Base-by-base conservation (phyloP, 768 basidiomycete species). In the Kwoniella heveanensis region DNA sequence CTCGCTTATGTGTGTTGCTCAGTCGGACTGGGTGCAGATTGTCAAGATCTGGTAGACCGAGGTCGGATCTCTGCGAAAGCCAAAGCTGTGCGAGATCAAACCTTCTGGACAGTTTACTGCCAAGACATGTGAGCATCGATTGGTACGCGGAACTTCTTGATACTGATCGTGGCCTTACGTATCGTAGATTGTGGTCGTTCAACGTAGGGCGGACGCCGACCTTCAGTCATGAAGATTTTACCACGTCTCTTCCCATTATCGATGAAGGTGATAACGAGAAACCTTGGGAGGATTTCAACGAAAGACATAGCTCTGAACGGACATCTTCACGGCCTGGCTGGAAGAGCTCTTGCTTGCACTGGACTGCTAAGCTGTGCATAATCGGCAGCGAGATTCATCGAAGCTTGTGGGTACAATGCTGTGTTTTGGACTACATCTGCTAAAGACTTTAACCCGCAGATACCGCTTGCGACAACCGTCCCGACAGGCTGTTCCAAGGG, bases 61-160 rank as follows among this genome's bases (percentile, higher is more conserved):
- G 24, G 24, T 22, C 32, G 32, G 2, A 57, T 57, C 6, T 22
- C 55, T 57, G 7, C 39, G 30, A 25, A 46, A 21, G 39, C 29
- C 24, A 37, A 46, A 25, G 22, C 21, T 3, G 21, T 13, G 7
- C n/a, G 55, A 15, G 39, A 57, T 46, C 29, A 57, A 13, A 57
- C 55, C 22, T 57, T 57, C 55, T 57, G 55, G 55, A 57, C 55
- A 21, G 22, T 57, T n/a, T 57, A 57, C 27, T 25, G 19, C 13
- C 37, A 57, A 24, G 55, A 57, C 55, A 29, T 57, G 55, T 57
- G n/a, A n/a, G 55, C 22, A 6, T 32, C 13, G 25, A 21, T 29
- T 36, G 8, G 17, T 19, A 7, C 24, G 47, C 19, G n/a, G 6
- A 49, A 25, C 6, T 25, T n/a, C n/a, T n/a, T n/a, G n/a, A 32